phyloP scores from a whole-genome alignment of 1,284 basidiomycete species.

The Inonotus hispidus region DNA sequence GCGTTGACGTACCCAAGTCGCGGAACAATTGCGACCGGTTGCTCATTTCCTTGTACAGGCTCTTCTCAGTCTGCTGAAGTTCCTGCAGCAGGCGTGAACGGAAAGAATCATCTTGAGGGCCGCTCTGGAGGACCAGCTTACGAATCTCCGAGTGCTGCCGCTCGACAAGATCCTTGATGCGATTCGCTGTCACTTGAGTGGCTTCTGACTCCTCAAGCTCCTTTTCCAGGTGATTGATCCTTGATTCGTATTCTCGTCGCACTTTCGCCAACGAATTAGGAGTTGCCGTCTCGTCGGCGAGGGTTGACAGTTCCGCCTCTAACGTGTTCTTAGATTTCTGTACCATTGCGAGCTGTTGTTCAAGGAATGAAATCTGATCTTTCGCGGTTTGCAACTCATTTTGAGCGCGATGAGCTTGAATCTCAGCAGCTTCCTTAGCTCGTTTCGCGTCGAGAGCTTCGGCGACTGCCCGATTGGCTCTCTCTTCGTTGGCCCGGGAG shows the following conservation, averaged over 20 bases:
- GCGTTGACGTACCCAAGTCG: conserved; percentile 26
- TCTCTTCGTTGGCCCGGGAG: conserved; percentile 36
- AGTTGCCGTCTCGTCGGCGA: conserved; percentile 57
- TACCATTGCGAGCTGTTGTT: conserved; percentile 44
- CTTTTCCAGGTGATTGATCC: conserved; percentile 60
- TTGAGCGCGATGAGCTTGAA: conserved; percentile 53
- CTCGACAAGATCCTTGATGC: conserved; percentile 59
- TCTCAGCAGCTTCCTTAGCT: conserved; percentile 58
- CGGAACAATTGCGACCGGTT: conserved; percentile 25
- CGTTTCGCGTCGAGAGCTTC: conserved; percentile 63
- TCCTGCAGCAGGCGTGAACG: conserved; percentile 63
- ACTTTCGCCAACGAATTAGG: conserved; percentile 52
- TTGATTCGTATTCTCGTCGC: conserved; percentile 61
- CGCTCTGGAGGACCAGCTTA: conserved; percentile 52
- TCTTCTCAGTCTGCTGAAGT: conserved; percentile 59
- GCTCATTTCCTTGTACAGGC: conserved; percentile 53
- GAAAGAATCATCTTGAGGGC: conserved; percentile 57
- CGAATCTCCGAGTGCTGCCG: conserved; percentile 68
- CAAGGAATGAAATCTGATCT: conserved; percentile 48
- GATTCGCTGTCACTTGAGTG: conserved; percentile 44
- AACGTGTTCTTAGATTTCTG: conserved; percentile 63
- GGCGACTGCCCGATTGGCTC: conserved; percentile 48
- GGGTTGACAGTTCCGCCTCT: conserved; percentile 62
- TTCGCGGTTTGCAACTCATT: conserved; percentile 51
- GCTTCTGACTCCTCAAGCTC: conserved; percentile 54